Base-by-base conservation (phyloP, 441 rosid genomes). In the Lepidium campestre region DNA sequence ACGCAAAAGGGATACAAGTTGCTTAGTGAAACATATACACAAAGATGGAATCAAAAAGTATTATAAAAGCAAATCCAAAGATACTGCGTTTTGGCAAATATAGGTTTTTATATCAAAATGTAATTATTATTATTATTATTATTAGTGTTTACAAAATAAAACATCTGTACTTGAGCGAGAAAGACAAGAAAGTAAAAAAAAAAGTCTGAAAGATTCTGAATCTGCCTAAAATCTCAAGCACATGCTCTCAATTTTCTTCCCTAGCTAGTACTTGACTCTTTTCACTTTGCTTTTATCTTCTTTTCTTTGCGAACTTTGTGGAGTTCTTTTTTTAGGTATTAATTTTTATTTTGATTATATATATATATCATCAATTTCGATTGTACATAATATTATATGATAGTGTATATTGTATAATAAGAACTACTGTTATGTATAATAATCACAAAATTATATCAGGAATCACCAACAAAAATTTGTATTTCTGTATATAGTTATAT, bases 1-100 rank as follows among this genome's bases (percentile, higher is more conserved):
- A 53, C 52, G 53, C 76, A 66, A 73, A 66, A 66, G 57, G 54
- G 57, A 45, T 66, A 22, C 76, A 73, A 73, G 72, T 73, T 66
- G 76, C 62, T 41, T 11, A 66, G 72, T 73, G 72, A 65, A 57
- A 72, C 66, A 48, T 57, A 22, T 49, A 57, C 61, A 65, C 62
- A 65, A 6, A 65, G n/a, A 49, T 11, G 62, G 34, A 10, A 48
- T 27, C 5, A 57, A 4, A 72, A 72, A 29, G 65, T 64, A 29
- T 32, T 39, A 20, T 11, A 14, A 63, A 71, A 63, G 70, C 50
- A 46, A 20, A 37, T 50, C 41, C 41, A 72, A 57, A 65, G 65
- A 48, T 57, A 31, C 39, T 63, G 44, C 25, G 44, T 46, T 71
- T 62, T 55, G 37, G 29, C 53, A 47, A 37, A 57, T 50, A 65